Evolutionary conservation across 352 stramenopile genomes (phyloP), one percentile per base, ranked within the genome.

Genomic region (Peronospora farinosa): DNA sequence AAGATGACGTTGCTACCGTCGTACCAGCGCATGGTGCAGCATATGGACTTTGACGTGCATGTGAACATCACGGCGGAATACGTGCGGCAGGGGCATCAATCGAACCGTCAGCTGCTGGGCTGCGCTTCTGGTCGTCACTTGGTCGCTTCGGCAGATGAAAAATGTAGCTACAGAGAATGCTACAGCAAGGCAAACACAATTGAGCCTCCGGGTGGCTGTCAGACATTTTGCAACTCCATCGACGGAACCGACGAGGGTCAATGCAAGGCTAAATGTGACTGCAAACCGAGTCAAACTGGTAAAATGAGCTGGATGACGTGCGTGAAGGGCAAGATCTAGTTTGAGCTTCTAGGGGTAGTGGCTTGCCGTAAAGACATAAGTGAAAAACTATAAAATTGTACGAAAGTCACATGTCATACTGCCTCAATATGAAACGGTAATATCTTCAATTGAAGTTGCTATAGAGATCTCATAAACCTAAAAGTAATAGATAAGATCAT

Each of bases 1-100:
- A 82, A 79, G 65, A 82, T 82, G 72, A 82, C 67, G 45, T 57
- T 82, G 53, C 47, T 82, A 30, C 72, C 72, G 43, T 63, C 65
- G 19, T 67, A 79, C 57, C 72, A 82, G 40, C 69, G 66, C 51
- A 78, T 82, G 69, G 54, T 76, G 15, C 51, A 57, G 39, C 52
- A 78, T 15, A 63, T 77, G 40, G 70, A 68, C 30, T 82, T 81
- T 40, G 68, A 59, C 38, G 62, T 65, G 52, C 68, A 78, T 41
- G 54, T 54, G 23, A 64, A 75, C 48, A 54, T 51, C 31, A 73
- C 67, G 17, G 43, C 47, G 40, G 60, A 58, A 0, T 77, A 71
- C 51, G 47, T 77, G 40, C 47, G 60, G 38, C 51, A 74, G 21
- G 47, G 45, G 12, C 46, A 62, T 0, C 15, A 47, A 21, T 55